Evolutionary conservation across 345 rosid species (phyloP), one percentile per base, ranked within the genome.

Genomic region (Citrus reticulata): DNA sequence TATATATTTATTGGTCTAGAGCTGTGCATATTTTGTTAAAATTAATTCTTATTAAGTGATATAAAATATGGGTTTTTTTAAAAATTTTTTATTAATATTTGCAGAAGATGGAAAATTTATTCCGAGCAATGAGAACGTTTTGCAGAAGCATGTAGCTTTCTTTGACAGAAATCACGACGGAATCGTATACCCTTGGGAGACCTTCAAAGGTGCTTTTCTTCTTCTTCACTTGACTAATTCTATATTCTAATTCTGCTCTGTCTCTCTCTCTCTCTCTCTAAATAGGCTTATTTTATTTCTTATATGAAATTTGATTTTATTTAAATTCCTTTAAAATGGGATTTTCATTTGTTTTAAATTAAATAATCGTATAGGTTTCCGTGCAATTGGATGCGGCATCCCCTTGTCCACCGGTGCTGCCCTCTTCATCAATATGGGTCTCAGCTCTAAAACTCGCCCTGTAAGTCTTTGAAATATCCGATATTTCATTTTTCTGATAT

Each of bases 141-240:
- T 95, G 81, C 95, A 93, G 77, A 91, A 83, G 79, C 98, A 95
- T 69, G 98, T 81, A 1, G 87, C 95, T 71, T 95, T 93, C 86
- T 95, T 95, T 73, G 98, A 95, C 29, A 81, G 87, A 82, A 89
- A 95, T 80, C 81, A 88, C 57, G 98, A 93, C 66, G 98, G 98
- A 0, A 8, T 91, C 27, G 84, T 95, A 51, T 91, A 95, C 80
- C 97, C 96, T 2, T 92, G 89, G 75, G 98, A 95, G 80, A 95
- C 97, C 27, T 93, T 81, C 59, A 78, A 86, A 87, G 98, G 98
- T 85, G 78, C 22, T 13, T 74, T 49, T 9, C 17, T 46, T 17
- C 20, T 32, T 54, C 58, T 54, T 54, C 22, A 54, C 22, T 54
- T 17, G 58, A 54, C 51, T 46, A 13, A 46, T 46, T 46, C 17